Evolutionary conservation across 2,329 filamentous ascomycete species (phyloP), one percentile per base, ranked within the genome.

Genomic region (Leptographium radiaticola): DNA sequence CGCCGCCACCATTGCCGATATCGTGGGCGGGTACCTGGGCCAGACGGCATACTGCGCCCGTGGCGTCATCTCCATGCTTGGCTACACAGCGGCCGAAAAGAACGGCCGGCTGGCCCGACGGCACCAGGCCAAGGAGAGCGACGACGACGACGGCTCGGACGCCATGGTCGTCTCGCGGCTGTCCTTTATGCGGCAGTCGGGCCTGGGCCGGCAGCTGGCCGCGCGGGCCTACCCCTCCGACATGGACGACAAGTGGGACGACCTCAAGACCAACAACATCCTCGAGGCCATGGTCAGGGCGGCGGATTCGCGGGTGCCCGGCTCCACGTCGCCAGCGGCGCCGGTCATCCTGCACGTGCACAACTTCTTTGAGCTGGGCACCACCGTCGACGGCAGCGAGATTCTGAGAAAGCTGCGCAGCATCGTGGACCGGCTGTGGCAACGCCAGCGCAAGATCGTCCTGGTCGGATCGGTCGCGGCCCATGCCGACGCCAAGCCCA

Each of bases 301-400:
- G 2, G 71, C 73, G 5, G 68, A 75, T 31, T 54, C 63, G 20
- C 70, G 67, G 54, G 65, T 20, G 60, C 65, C 7, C 57, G 2
- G 47, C 4, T 15, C 34, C 11, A 12, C 51, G 8, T 7, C 51
- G 18, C 13, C 52, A 15, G 7, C 31, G 12, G 13, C 40, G 8
- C 62, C 60, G 30, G 75, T 89, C 9, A 83, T 97, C 55, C 74
- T 94, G 42, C 88, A 88, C 61, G 71, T 95, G 13, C 80, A 86
- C 64, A 88, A 97, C 65, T 86, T 89, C 62, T 81, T 86, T 52
- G 87, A 94, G 58, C 74, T 98, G 10, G 80, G 77, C 61, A 77
- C 79, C 63, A 83, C 86, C 1, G 66, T 77, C 7, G 81, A 88
- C 55, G 88, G 89, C 12, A 74, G 79, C 2, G 75, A 78, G 25